Percentiles rank a stretch among this genome's conserved stretches.
These are phyloP conservation scores for Leishmania guyanensis DNA, from an alignment of 208 protist species.

Conservation along the genomic window DNA sequence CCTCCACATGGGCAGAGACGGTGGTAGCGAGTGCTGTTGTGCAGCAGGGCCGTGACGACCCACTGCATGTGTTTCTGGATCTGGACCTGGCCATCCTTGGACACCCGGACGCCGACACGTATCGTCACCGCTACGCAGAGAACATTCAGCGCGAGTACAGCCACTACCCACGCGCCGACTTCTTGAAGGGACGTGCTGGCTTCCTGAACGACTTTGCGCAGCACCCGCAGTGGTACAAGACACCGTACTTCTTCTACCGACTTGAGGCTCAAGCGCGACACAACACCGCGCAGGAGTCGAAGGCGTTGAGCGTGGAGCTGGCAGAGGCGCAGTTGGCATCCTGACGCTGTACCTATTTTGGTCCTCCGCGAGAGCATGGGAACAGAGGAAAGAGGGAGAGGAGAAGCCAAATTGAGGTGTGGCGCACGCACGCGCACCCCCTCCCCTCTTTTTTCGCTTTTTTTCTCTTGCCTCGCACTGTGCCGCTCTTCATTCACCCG, in stretches of 20 bases:
- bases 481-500: neutral
- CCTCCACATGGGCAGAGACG: neutral
- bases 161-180: constrained; percentile 43
- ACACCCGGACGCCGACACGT: constrained; percentile 24
- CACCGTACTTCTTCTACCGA: constrained; percentile 62
- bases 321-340: neutral
- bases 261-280: constrained; percentile 54
- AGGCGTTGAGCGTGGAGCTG: constrained; percentile 29
- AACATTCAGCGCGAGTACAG: constrained; percentile 67
- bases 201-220: constrained; percentile 55
- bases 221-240: constrained; percentile 71
- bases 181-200: constrained; percentile 43
- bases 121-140: constrained; percentile 42
- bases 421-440: neutral
- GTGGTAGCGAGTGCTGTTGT: neutral
- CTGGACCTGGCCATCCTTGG: constrained; percentile 77
- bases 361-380: neutral
- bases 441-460: neutral
- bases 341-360: neutral
- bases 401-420: neutral
- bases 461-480: constrained; percentile 2
- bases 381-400: neutral
- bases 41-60: constrained; percentile 13
- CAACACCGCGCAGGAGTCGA: constrained; percentile 49
- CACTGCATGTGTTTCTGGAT: constrained; percentile 59